A percentile compares a stretch with the other conserved stretches of the same genome.
phyloP scores from a whole-genome alignment of 768 basidiomycete species.

The Lepiota venenata region DNA sequence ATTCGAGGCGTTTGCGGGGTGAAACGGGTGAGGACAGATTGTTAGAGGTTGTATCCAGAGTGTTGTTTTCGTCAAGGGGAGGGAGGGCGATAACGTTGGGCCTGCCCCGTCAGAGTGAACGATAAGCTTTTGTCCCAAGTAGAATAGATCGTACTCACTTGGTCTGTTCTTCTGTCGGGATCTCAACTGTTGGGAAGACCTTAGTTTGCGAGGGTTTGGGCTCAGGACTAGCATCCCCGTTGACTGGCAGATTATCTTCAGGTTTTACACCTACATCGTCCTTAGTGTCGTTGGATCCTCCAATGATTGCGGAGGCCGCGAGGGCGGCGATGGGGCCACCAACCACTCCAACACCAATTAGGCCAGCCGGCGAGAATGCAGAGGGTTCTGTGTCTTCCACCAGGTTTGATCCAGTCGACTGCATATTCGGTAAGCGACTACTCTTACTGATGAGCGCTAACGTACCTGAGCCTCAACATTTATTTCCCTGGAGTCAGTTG shows the following conservation, averaged over 20 bases:
- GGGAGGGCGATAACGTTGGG: background rate
- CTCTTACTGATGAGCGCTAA: background rate
- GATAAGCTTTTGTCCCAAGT: background rate
- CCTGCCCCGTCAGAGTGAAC: background rate
- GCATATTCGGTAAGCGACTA: background rate
- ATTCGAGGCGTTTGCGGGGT: slow-evolving; percentile 43
- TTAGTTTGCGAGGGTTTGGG: background rate
- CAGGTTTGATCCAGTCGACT: slow-evolving; percentile 6
- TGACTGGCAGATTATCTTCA: background rate
- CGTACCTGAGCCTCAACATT: background rate
- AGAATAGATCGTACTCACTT: background rate
- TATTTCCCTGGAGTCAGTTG: background rate
- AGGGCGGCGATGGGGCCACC: background rate
- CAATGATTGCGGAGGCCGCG: slow-evolving; percentile 1
- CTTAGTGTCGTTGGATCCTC: background rate
- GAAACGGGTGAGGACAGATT: slow-evolving; percentile 10
- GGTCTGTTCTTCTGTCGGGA: background rate
- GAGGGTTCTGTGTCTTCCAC: background rate
- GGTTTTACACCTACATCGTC: background rate
- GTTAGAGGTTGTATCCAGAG: slow-evolving; percentile 12
- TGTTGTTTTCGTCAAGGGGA: slow-evolving; percentile 3
- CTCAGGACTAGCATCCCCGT: background rate
- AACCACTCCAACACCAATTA: slow-evolving; percentile 2
- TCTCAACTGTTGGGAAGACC: slow-evolving; percentile 5
- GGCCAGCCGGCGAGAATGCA: slow-evolving; percentile 3